Evolutionary conservation across 2,329 filamentous ascomycete genomes (phyloP).

Genomic region (Cladosporium sp.): DNA sequence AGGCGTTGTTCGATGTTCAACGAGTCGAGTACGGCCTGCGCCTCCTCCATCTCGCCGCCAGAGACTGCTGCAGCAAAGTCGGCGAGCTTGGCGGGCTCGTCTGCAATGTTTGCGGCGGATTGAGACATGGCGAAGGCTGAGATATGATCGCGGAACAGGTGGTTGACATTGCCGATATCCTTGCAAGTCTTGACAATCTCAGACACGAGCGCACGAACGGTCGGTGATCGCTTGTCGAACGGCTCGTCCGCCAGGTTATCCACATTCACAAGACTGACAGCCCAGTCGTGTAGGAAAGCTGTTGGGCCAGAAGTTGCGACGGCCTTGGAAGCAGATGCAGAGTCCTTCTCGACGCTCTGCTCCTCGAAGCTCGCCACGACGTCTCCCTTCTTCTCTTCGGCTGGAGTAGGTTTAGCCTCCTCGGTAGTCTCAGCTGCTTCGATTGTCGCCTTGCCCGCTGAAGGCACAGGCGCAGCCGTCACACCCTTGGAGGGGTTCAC

Average conservation of each 20-base stretch:
- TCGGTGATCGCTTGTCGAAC: constrained; percentile 83
- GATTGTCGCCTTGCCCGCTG: constrained; percentile 54
- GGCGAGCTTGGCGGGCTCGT: constrained; percentile 91
- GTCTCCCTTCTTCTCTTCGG: constrained; percentile 78
- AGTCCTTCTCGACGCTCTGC: constrained; percentile 59
- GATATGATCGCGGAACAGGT: constrained; percentile 93
- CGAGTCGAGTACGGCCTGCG: constrained; percentile 87
- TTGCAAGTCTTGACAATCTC: constrained; percentile 99
- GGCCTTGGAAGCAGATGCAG: constrained; percentile 20
- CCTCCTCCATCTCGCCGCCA: constrained; percentile 85
- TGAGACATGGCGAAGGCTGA: constrained; percentile 96
- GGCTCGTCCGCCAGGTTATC: constrained; percentile 66
- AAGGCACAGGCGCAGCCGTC: constrained; percentile 28
- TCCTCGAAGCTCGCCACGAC: constrained; percentile 98
- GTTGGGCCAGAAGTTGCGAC: constrained; percentile 73
- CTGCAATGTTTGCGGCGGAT: constrained; percentile 89
- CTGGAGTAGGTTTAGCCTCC: constrained; percentile 48
- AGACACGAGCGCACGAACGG: constrained; percentile 88
- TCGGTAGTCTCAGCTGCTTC: constrained; percentile 29
- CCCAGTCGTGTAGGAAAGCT: constrained; percentile 79
- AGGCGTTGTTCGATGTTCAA: constrained; percentile 91
- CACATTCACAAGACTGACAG: constrained; percentile 24
- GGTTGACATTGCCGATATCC: constrained; percentile 91
- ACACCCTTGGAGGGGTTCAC: constrained; percentile 46
- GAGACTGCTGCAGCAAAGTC: constrained; percentile 97